A percentile compares a stretch with the other conserved stretches of the same genome.
These are phyloP conservation scores for Elongisporangium undulatum DNA, from an alignment of 352 stramenopile species.

Conservation along the genomic window DNA sequence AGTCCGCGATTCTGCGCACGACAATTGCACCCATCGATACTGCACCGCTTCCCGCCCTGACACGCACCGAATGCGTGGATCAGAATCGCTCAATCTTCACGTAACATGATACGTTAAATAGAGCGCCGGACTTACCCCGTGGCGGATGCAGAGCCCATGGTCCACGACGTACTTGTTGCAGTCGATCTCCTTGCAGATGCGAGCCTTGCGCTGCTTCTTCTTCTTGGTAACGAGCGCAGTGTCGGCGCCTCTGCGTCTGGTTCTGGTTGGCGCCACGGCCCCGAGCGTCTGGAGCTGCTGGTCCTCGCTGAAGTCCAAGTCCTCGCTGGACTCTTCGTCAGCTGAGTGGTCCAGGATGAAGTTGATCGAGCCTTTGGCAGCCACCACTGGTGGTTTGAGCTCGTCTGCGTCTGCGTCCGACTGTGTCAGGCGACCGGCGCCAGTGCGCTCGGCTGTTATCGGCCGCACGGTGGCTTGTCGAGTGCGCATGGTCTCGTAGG, in stretches of 20 bases:
- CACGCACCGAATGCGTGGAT: slow-evolving; percentile 4
- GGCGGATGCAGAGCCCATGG: slow-evolving; percentile 36
- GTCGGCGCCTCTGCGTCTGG: neutral
- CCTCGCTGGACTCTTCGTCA: slow-evolving; percentile 5
- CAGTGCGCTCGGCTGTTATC: neutral
- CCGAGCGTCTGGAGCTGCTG: slow-evolving; percentile 7
- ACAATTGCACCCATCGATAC: slow-evolving; percentile 41
- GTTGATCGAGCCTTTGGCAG: slow-evolving; percentile 20
- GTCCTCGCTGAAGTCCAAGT: slow-evolving; percentile 5
- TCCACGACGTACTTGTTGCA: slow-evolving; percentile 61
- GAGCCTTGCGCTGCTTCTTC: slow-evolving; percentile 38
- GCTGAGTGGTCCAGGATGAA: slow-evolving; percentile 21
- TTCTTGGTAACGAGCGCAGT: slow-evolving; percentile 9
- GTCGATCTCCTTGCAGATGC: slow-evolving; percentile 35
- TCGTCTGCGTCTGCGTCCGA: neutral
- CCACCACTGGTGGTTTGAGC: neutral
- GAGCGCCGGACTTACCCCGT: slow-evolving; percentile 13
- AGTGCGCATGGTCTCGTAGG: neutral
- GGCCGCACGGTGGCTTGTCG: neutral
- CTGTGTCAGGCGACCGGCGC: neutral
- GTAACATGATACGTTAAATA: slow-evolving; percentile 6
- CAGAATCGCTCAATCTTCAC: slow-evolving; percentile 4
- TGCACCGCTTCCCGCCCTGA: slow-evolving; percentile 45
- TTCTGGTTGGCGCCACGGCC: slow-evolving; percentile 9
- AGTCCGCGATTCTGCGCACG: slow-evolving; percentile 50